Evolutionary conservation across 2,329 filamentous ascomycete species (phyloP).

Genomic region (Beauveria varroae): DNA sequence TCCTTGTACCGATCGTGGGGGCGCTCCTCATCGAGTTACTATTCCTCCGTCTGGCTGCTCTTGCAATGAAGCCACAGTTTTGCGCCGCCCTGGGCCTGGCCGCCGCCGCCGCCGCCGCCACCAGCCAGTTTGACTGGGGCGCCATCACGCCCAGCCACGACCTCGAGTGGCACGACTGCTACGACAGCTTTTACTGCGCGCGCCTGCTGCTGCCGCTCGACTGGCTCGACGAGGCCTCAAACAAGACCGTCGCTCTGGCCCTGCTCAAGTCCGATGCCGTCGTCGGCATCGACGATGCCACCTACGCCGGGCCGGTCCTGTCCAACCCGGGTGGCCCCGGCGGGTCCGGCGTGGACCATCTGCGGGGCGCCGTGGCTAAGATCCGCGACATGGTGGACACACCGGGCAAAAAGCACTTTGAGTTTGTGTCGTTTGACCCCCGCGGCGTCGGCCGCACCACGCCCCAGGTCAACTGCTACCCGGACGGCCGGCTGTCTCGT

Average conservation of each 20-base stretch:
- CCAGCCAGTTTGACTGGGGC: slow-evolving; percentile 29
- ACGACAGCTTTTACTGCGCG: slow-evolving; percentile 31
- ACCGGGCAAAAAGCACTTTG: slow-evolving; percentile 27
- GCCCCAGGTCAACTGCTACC: slow-evolving; percentile 33
- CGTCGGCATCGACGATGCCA: slow-evolving; percentile 28
- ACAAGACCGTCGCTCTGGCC: slow-evolving; percentile 29
- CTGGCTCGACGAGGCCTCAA: slow-evolving; percentile 27
- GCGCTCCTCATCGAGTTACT: background rate
- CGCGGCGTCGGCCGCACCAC: slow-evolving; percentile 31
- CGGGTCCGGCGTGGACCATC: slow-evolving; percentile 28
- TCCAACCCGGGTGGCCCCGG: slow-evolving; percentile 39
- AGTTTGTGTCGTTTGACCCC: slow-evolving; percentile 37
- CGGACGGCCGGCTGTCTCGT: slow-evolving; percentile 21
- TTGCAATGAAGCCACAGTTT: background rate
- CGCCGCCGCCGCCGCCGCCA: background rate
- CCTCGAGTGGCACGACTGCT: slow-evolving; percentile 34
- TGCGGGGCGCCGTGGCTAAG: slow-evolving; percentile 19
- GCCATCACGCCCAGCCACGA: slow-evolving; percentile 25
- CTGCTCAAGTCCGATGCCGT: slow-evolving; percentile 32
- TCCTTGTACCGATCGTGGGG: background rate
- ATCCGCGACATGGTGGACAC: slow-evolving; percentile 23
- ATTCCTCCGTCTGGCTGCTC: background rate
- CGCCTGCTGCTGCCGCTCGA: slow-evolving; percentile 36
- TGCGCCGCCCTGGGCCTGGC: background rate
- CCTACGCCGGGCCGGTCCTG: slow-evolving; percentile 36